A percentile compares a stretch with the other conserved stretches of the same genome.
Conservation (phyloP, 148 eudicot genomes). For the Persicaria maculosa region DNA sequence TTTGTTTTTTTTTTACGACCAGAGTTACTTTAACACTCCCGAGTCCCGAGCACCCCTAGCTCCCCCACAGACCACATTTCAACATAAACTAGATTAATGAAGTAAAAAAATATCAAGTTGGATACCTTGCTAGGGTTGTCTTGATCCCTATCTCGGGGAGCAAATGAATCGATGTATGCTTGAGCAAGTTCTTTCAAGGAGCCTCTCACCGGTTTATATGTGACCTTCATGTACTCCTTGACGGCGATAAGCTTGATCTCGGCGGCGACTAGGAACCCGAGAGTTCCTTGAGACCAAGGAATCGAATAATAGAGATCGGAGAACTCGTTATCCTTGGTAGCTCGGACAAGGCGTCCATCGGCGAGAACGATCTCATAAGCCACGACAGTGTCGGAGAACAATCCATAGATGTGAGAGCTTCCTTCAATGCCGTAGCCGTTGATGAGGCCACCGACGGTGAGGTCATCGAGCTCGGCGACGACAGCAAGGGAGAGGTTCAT, state of each 20-base stretch:
- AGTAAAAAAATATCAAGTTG: neutral
- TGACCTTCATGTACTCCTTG: slow-evolving; percentile 9
- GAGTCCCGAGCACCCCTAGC: too few relatives aligned
- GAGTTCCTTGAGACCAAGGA: slow-evolving; percentile 13
- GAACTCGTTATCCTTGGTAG: neutral
- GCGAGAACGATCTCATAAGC: slow-evolving; percentile 1
- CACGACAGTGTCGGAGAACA: slow-evolving; percentile 10
- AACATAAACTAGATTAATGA: too few relatives aligned
- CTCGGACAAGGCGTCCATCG: slow-evolving; percentile 2
- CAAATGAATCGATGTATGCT: neutral
- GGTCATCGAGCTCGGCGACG: slow-evolving; percentile 2
- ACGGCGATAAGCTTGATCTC: slow-evolving; percentile 7
- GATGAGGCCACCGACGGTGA: slow-evolving; percentile 12
- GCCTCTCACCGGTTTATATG: neutral
- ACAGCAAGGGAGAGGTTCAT: slow-evolving; percentile 7
- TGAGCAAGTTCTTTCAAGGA: neutral
- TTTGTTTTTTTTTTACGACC: too few relatives aligned
- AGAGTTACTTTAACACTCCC: too few relatives aligned
- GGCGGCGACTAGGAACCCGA: neutral
- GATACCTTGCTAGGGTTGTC: neutral
- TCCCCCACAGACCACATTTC: too few relatives aligned
- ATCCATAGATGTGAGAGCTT: slow-evolving; percentile 5
- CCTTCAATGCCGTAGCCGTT: slow-evolving; percentile 10
- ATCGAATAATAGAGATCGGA: neutral
- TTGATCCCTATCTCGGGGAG: neutral